phyloP scores from a whole-genome alignment of 148 eudicot genomes.

The Chenopodium suecicum region DNA sequence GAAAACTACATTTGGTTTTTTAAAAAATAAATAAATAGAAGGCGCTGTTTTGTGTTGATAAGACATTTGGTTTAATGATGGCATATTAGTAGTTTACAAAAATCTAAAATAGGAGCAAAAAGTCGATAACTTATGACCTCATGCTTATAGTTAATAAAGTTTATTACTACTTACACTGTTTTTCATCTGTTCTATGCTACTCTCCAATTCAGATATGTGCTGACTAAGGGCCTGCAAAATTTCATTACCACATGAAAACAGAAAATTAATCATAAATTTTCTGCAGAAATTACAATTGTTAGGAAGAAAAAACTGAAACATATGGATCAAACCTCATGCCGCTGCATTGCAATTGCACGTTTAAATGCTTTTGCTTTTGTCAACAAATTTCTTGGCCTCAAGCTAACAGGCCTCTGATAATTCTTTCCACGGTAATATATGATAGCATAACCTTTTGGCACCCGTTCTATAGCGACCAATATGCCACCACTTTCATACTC shows the following conservation, averaged over 20 bases:
- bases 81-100: background rate
- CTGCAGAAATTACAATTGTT: slow-evolving; percentile 4
- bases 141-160: background rate
- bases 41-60: too few relatives aligned
- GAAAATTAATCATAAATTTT: background rate
- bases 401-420: slow-evolving; percentile 77
- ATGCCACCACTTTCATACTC: slow-evolving; percentile 97
- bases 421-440: slow-evolving; percentile 97
- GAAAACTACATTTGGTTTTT: too few relatives aligned
- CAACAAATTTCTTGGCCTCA: slow-evolving; percentile 88
- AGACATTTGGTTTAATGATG: background rate
- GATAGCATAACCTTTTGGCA: slow-evolving; percentile 88
- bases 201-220: slow-evolving; percentile 86
- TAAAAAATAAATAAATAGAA: too few relatives aligned
- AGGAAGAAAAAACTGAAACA: background rate
- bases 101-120: background rate
- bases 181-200: slow-evolving; percentile 62
- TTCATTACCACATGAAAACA: slow-evolving; percentile 6
- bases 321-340: slow-evolving; percentile 67
- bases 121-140: background rate
- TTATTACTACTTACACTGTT: slow-evolving; percentile 60
- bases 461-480: slow-evolving; percentile 74
- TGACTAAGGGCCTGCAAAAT: slow-evolving; percentile 76
- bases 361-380: slow-evolving; percentile 91
- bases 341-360: slow-evolving; percentile 89